Evolutionary conservation across 106 monocot species (phyloP).

Genomic region (Phalaenopsis aphrodite): DNA sequence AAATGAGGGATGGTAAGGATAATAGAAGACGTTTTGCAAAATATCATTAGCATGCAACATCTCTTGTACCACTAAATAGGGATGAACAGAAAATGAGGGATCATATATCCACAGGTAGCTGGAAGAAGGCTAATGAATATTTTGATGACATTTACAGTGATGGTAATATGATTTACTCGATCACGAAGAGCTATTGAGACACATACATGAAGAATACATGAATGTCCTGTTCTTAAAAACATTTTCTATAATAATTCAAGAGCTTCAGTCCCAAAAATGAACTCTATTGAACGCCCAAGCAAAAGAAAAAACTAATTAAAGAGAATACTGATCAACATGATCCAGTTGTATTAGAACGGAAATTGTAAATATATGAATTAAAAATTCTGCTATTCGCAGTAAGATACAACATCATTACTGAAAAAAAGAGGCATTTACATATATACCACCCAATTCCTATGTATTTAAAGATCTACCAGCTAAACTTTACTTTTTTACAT

Average conservation of each 20-base stretch:
- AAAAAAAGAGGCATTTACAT: neutral
- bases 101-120: neutral
- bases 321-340: neutral
- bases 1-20: too few relatives aligned
- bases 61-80: neutral
- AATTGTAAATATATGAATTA: neutral
- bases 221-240: neutral
- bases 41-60: neutral
- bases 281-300: neutral
- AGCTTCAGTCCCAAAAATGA: neutral
- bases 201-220: neutral
- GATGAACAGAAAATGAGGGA: neutral
- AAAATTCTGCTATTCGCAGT: neutral
- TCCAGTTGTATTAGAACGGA: neutral
- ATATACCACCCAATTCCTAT: too few relatives aligned
- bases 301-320: neutral
- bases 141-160: too few relatives aligned
- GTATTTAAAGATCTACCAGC: too few relatives aligned
- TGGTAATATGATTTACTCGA: neutral
- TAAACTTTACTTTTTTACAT: too few relatives aligned
- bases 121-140: neutral
- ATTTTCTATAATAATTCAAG: neutral
- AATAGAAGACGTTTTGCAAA: neutral
- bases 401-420: neutral
- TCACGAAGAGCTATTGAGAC: neutral